Evolutionary conservation across 2,329 filamentous ascomycete genomes (phyloP).

Genomic region (Penicillium nordicum): DNA sequence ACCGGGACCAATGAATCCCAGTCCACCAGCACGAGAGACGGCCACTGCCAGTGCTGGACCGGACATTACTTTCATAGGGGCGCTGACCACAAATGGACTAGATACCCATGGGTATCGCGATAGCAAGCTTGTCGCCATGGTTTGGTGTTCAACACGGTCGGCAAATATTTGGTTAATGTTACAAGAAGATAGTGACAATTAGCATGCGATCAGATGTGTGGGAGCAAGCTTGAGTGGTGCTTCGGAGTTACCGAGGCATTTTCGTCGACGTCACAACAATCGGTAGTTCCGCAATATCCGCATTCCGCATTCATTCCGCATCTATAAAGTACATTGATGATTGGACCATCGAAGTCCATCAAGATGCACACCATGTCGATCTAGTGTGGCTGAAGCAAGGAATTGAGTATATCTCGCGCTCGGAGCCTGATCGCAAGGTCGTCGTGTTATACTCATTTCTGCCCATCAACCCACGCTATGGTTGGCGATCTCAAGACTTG

Average conservation of each 20-base stretch:
- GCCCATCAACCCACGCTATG: too few relatives aligned
- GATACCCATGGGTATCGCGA: conserved; percentile 58
- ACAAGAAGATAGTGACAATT: not conserved
- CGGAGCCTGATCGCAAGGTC: too few relatives aligned
- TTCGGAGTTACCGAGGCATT: not conserved
- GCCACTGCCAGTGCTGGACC: conserved; percentile 57
- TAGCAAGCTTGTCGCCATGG: conserved; percentile 19
- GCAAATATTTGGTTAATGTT: not conserved
- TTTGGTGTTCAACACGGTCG: not conserved
- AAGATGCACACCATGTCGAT: too few relatives aligned
- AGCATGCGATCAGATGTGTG: too few relatives aligned
- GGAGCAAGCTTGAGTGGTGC: not conserved
- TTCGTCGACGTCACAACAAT: not conserved
- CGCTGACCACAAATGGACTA: conserved; percentile 59
- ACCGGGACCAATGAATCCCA: conserved; percentile 58
- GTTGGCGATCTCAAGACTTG: too few relatives aligned
- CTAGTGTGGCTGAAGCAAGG: too few relatives aligned
- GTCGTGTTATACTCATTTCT: too few relatives aligned
- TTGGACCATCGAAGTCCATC: too few relatives aligned
- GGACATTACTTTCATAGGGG: conserved; percentile 68
- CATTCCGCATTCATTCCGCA: too few relatives aligned
- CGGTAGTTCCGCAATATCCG: not conserved
- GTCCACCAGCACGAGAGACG: conserved; percentile 55
- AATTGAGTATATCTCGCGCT: too few relatives aligned
- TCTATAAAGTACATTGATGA: too few relatives aligned